phyloP scores from a whole-genome alignment of 352 stramenopile genomes.

The Aphanomyces stellatus region DNA sequence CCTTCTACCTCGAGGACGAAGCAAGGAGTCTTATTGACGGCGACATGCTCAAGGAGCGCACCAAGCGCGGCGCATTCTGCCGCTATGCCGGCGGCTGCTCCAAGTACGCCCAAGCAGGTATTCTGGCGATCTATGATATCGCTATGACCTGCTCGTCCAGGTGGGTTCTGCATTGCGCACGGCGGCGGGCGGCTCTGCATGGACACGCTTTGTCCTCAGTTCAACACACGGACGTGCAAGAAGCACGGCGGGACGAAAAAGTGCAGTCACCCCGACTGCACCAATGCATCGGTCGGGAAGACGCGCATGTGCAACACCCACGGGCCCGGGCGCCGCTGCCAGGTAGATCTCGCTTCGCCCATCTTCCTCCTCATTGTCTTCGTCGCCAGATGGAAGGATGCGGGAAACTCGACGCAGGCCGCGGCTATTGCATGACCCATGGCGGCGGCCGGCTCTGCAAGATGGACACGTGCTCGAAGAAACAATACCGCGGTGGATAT shows the following conservation, averaged over 20 bases:
- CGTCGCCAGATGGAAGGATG: constrained; percentile 34
- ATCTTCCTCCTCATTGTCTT: neutral
- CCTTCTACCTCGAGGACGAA: constrained; percentile 2
- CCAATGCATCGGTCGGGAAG: constrained; percentile 16
- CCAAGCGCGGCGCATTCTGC: neutral
- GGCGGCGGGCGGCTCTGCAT: constrained; percentile 71
- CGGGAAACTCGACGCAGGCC: constrained; percentile 60
- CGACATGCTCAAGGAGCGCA: neutral
- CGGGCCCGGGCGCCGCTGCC: constrained; percentile 58
- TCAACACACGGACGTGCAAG: constrained; percentile 13
- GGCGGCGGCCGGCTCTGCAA: constrained; percentile 56
- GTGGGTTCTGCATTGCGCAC: constrained; percentile 74
- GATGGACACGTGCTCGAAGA: constrained; percentile 56
- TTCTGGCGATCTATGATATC: neutral
- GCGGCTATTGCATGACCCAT: constrained; percentile 55
- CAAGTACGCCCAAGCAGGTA: constrained; percentile 50
- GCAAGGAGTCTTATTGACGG: neutral
- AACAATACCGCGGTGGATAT: constrained; percentile 64
- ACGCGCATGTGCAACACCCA: constrained; percentile 25
- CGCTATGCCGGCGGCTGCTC: constrained; percentile 23
- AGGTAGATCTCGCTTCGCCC: constrained; percentile 18
- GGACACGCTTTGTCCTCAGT: constrained; percentile 35
- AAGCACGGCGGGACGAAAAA: constrained; percentile 19
- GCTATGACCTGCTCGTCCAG: constrained; percentile 13
- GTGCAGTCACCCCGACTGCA: constrained; percentile 17